Conservation (phyloP, 208 protist genomes). For the Hexamita inflata region DNA sequence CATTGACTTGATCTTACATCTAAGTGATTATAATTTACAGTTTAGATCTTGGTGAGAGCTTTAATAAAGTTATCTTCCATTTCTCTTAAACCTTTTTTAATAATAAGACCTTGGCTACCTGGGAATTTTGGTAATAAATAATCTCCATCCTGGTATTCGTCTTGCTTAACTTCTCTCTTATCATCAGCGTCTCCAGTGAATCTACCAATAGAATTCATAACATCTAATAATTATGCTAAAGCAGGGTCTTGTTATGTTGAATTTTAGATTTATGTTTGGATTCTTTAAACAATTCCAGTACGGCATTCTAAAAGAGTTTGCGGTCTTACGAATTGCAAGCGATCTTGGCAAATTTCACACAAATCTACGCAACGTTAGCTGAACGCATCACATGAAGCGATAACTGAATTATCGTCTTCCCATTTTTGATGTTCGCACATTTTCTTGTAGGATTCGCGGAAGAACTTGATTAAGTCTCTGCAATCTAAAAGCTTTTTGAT, state of each 20-base stretch:
- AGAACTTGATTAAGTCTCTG: not conserved
- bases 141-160: constrained; percentile 6
- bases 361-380: constrained; percentile 5
- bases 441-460: not conserved
- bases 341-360: constrained; percentile 6
- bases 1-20: constrained; percentile 23
- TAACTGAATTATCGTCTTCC: not conserved
- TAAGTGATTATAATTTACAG: constrained; percentile 21
- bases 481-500: not conserved
- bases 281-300: not conserved
- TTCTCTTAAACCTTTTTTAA: not conserved
- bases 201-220: not conserved
- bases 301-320: not conserved
- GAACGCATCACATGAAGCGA: not conserved
- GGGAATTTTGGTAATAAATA: constrained; percentile 18
- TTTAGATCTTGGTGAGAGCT: not conserved
- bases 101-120: constrained; percentile 7
- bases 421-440: not conserved
- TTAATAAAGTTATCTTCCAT: not conserved
- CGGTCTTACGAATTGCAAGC: constrained; percentile 1
- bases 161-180: not conserved
- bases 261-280: not conserved
- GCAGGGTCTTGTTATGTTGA: not conserved
- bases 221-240: not conserved
- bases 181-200: not conserved